Conservation (phyloP, 176 grass and related monocot genomes). For the Areca catechu region DNA sequence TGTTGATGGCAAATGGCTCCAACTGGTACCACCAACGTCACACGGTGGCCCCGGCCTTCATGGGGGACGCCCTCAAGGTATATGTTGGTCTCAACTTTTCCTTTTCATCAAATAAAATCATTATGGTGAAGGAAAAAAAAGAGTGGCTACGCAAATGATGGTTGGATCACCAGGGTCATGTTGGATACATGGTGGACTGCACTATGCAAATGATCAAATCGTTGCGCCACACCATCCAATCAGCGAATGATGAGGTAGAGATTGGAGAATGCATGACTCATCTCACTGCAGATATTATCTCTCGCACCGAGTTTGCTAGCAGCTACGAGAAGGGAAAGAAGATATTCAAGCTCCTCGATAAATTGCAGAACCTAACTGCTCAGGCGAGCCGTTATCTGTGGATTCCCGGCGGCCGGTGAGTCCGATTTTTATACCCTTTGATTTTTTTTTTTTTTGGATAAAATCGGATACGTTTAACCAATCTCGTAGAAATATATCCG, state of each 20-base stretch:
- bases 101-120: too few relatives aligned
- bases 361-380: conserved; percentile 56
- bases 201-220: conserved; percentile 46
- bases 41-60: conserved; percentile 88
- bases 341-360: conserved; percentile 65
- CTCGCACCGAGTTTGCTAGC: conserved; percentile 74
- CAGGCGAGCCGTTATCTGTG: conserved; percentile 68
- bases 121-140: too few relatives aligned
- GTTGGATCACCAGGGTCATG: conserved; percentile 31
- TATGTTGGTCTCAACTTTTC: too few relatives aligned
- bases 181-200: conserved; percentile 81
- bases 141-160: too few relatives aligned
- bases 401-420: conserved; percentile 80
- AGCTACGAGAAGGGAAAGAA: conserved; percentile 70
- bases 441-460: too few relatives aligned
- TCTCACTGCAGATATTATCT: conserved; percentile 81
- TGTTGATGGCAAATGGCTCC: conserved; percentile 85
- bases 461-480: too few relatives aligned
- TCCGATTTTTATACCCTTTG: neutral
- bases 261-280: conserved; percentile 60
- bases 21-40: conserved; percentile 88
- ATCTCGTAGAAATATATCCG: too few relatives aligned
- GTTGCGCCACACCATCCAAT: conserved; percentile 24
- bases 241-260: conserved; percentile 41
- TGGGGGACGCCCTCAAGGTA: conserved; percentile 91